Percentiles rank a stretch among this genome's conserved stretches.
Conservation (phyloP, 495 filamentous ascomycete species). For the Sabuloglossum arenarium region DNA sequence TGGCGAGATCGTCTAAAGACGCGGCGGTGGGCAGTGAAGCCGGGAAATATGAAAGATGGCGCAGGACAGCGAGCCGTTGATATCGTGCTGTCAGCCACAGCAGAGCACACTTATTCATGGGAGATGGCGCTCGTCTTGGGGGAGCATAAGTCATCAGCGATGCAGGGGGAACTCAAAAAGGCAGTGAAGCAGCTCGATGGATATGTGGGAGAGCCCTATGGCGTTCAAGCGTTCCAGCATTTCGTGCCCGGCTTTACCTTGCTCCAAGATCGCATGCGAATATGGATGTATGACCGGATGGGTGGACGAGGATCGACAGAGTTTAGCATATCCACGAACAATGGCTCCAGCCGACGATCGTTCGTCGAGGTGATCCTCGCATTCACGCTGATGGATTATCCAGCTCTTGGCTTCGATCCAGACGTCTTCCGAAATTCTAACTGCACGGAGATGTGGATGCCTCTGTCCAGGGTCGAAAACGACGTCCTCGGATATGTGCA, state of each 20-base stretch:
- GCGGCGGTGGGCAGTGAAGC: not conserved
- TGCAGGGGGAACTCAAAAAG: not conserved
- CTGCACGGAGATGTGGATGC: too few species aligned
- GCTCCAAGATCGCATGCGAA: not conserved
- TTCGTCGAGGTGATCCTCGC: not conserved
- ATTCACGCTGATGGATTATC: not conserved
- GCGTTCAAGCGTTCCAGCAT: not conserved
- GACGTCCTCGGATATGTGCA: too few species aligned
- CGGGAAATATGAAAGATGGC: not conserved
- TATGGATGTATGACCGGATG: not conserved
- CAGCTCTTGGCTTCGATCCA: not conserved
- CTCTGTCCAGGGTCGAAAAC: too few species aligned
- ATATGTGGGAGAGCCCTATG: not conserved
- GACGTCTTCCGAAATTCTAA: too few species aligned
- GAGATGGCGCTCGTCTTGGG: not conserved
- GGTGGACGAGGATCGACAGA: not conserved
- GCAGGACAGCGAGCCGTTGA: not conserved
- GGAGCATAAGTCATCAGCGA: not conserved
- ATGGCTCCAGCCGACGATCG: not conserved
- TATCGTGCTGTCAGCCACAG: not conserved
- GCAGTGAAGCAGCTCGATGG: not conserved
- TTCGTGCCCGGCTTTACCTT: not conserved
- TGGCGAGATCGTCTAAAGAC: not conserved
- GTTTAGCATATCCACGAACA: not conserved
- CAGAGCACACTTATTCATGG: not conserved